phyloP scores from a whole-genome alignment of 2,329 filamentous ascomycete genomes.

The Cryphonectria carpinicola region DNA sequence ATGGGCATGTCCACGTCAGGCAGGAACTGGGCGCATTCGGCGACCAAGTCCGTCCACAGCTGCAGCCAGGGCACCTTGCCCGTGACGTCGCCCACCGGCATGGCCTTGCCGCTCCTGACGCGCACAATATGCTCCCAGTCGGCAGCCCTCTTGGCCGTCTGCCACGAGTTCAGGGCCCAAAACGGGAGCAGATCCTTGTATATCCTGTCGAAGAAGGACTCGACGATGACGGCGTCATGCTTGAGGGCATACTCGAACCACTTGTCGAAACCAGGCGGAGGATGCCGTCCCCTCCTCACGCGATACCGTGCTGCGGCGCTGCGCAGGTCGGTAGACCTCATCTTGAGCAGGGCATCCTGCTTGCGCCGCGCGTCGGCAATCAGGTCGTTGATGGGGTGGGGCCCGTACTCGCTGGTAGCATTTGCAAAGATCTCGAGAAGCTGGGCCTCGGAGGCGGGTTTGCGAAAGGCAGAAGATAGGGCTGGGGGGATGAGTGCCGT shows the following conservation, averaged over 20 bases:
- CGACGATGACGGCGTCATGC: conserved; percentile 48
- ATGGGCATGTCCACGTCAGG: conserved; percentile 71
- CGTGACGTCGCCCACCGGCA: conserved; percentile 43
- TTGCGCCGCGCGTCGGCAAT: conserved; percentile 45
- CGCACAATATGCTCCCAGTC: conserved; percentile 51
- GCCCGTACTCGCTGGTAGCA: conserved; percentile 17
- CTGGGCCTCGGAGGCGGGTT: conserved; percentile 29
- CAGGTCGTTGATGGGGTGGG: conserved; percentile 51
- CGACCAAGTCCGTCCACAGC: conserved; percentile 54
- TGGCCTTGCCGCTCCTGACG: conserved; percentile 51
- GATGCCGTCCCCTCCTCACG: conserved; percentile 51
- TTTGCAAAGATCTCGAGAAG: conserved; percentile 27
- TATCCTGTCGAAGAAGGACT: conserved; percentile 57
- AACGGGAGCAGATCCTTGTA: conserved; percentile 57
- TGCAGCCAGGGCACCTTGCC: conserved; percentile 50
- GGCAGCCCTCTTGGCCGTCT: conserved; percentile 41
- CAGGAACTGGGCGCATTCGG: conserved; percentile 55
- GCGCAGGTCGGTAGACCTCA: conserved; percentile 47
- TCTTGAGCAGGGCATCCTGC: conserved; percentile 45
- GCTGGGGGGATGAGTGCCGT: conserved; percentile 17
- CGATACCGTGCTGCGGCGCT: conserved; percentile 52
- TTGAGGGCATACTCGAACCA: conserved; percentile 51
- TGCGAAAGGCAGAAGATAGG: conserved; percentile 25
- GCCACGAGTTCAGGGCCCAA: conserved; percentile 54
- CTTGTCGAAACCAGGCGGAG: conserved; percentile 52